Base-by-base conservation (phyloP, 106 monocot species). In the Dactylorhiza incarnata region DNA sequence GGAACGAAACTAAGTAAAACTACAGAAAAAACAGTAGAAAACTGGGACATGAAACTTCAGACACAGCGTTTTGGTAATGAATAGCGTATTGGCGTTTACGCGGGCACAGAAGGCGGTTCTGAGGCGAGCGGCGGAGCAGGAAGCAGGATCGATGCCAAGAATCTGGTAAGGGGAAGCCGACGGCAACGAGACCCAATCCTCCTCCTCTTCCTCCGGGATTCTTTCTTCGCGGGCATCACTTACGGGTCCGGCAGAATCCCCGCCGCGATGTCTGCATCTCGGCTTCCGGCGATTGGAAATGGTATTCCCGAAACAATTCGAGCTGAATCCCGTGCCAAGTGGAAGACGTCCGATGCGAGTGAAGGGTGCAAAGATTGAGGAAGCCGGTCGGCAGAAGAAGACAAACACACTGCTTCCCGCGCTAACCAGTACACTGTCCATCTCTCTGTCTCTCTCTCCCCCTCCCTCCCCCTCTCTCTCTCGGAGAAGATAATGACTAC, bases 101-200 rank as follows among this genome's bases (percentile, higher is more conserved):
- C 89, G 84, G 20, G 84, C 79, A 14, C 95, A 89, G 65, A 95
- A 95, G 66, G 95, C 92, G 16, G 91, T 78, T 78, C 90, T 95
- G 81, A 95, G 85, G 49, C 84, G 79, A 5, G 74, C 61, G 17
- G 80, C 63, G 65, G 91, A 84, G 89, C 89, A 92, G 55, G 81
- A 82, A 13, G 59, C 50, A 13, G 89, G 78, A 55, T 92, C 84
- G 51, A 95, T 63, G 6, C 95, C 95, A 63, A 95, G 92, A 68
- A 92, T 83, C 63, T 89, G 82, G 74, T 88, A 86, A 4, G 95
- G 95, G 3, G 95, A 79, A 12, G 83, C 83, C 26, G 68, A 79
- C 17, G 78, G 83, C 22, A 51, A 79, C 71, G 80, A 78, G 47
- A 83, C 61, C 77, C 81, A 77, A 51, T 82, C 86, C 43, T 53